Percentiles rank a stretch among this genome's conserved stretches.
Evolutionary conservation across 257 asterid genomes (phyloP).

Genomic region (Nicotiana noctiflora): DNA sequence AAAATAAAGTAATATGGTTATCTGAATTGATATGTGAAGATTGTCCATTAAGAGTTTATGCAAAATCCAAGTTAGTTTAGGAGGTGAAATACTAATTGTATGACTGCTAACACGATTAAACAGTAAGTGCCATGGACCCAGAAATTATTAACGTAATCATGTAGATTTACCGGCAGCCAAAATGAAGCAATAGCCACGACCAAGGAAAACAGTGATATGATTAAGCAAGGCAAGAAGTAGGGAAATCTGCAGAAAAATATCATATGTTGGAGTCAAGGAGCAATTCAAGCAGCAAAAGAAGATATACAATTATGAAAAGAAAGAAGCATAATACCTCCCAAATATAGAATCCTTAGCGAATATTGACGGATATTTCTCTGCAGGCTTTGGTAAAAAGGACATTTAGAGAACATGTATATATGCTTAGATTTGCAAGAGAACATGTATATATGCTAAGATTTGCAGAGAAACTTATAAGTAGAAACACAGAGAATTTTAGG

Average conservation of each 20-base stretch:
- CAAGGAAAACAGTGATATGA: conserved; percentile 11
- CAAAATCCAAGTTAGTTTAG: neutral
- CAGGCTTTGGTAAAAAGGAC: neutral
- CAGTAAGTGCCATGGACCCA: neutral
- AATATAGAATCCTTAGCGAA: conserved; percentile 1
- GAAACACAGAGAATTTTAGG: neutral
- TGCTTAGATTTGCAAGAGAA: no score
- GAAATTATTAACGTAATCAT: neutral
- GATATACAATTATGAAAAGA: neutral
- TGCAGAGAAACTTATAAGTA: neutral
- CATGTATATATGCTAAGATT: neutral
- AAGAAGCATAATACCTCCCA: neutral
- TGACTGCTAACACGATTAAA: neutral
- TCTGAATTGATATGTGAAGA: neutral
- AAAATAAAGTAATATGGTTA: neutral
- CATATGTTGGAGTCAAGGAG: neutral
- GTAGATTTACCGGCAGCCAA: conserved; percentile 14
- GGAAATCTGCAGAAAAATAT: conserved; percentile 9
- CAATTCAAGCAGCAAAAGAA: neutral
- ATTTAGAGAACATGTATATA: no score
- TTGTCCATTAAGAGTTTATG: neutral
- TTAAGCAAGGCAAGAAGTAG: no score
- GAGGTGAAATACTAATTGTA: neutral
- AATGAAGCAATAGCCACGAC: conserved; percentile 5
- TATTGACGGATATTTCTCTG: neutral